Evolutionary conservation across 2,329 filamentous ascomycete genomes (phyloP).

Genomic region (Aspergillus ochraceus): DNA sequence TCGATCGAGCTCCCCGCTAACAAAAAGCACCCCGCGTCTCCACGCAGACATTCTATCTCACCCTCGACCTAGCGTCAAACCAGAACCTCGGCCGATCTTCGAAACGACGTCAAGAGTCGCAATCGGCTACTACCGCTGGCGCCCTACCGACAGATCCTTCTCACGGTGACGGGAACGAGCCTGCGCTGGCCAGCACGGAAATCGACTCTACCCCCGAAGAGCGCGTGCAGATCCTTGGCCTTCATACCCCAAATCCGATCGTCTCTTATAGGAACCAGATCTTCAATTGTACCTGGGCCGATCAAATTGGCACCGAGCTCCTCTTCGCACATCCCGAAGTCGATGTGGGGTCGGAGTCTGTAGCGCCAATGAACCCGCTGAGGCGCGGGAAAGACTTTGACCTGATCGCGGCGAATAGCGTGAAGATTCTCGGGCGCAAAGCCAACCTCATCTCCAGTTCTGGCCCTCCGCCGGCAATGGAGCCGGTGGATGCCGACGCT

Average conservation of each 20-base stretch:
- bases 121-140: constrained; percentile 9
- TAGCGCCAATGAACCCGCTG: constrained; percentile 46
- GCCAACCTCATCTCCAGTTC: constrained; percentile 57
- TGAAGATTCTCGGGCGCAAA: constrained; percentile 68
- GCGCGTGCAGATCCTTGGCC: constrained; percentile 75
- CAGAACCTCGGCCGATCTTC: constrained; percentile 40
- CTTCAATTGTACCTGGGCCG: constrained; percentile 78
- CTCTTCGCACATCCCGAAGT: constrained; percentile 59
- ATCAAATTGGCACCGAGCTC: constrained; percentile 80
- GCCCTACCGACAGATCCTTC: constrained; percentile 13
- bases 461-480: constrained; percentile 12
- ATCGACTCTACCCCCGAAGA: constrained; percentile 26
- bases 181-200: constrained; percentile 41
- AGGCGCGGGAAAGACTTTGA: constrained; percentile 56
- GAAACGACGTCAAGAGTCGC: constrained; percentile 26
- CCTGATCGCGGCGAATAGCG: constrained; percentile 68
- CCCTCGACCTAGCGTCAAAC: constrained; percentile 56
- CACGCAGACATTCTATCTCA: constrained; percentile 57
- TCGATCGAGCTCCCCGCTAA: constrained; percentile 1
- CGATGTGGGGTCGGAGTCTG: constrained; percentile 24
- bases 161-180: constrained; percentile 30
- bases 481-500: not conserved
- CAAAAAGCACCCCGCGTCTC: not conserved
- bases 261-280: constrained; percentile 77
- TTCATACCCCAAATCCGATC: constrained; percentile 74